phyloP scores from a whole-genome alignment of 345 rosid species.

The Mangifera indica region DNA sequence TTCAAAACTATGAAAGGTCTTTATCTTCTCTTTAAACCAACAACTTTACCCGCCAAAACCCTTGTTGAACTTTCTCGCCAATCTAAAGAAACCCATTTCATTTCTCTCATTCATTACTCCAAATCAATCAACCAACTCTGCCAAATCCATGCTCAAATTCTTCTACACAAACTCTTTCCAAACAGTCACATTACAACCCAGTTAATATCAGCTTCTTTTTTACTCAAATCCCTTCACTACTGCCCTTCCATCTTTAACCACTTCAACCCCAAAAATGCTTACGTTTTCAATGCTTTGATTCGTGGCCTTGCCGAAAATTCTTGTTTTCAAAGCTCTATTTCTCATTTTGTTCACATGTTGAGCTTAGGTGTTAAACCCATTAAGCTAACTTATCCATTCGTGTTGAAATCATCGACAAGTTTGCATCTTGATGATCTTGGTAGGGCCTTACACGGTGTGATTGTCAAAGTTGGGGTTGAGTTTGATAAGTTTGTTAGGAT shows the following conservation, averaged over 20 bases:
- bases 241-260: constrained; percentile 41
- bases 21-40: constrained; percentile 29
- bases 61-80: constrained; percentile 12
- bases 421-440: constrained; percentile 36
- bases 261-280: constrained; percentile 39
- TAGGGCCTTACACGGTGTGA: constrained; percentile 41
- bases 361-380: constrained; percentile 44
- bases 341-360: constrained; percentile 50
- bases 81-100: constrained; percentile 35
- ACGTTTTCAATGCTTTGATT: constrained; percentile 54
- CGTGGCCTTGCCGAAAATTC: constrained; percentile 50
- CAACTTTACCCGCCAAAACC: constrained; percentile 34
- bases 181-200: constrained; percentile 45
- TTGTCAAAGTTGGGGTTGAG: constrained; percentile 39
- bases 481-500: constrained; percentile 47
- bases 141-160: constrained; percentile 56
- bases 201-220: constrained; percentile 48
- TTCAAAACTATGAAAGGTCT: constrained; percentile 34
- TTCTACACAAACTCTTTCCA: constrained; percentile 37
- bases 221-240: constrained; percentile 41
- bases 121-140: constrained; percentile 40
- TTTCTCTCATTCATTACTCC: constrained; percentile 46
- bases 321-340: constrained; percentile 31
- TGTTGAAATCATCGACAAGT: constrained; percentile 41
- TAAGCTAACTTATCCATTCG: constrained; percentile 54